Evolutionary conservation across 352 stramenopile genomes (phyloP).

Genomic region (Aphanomyces invadans): DNA sequence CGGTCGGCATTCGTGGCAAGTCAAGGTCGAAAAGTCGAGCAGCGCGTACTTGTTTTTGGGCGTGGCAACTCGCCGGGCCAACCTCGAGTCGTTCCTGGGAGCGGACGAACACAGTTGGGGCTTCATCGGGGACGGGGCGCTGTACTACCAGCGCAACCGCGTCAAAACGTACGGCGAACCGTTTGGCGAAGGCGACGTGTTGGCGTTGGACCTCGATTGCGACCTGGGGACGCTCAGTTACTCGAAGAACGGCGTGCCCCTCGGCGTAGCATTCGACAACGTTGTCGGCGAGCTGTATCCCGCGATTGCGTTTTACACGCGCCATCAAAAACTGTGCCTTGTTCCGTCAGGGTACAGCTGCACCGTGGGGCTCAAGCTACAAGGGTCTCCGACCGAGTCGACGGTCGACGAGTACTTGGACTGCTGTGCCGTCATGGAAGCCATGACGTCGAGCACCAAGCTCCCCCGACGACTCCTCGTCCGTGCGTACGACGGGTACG

Average conservation of each 20-base stretch:
- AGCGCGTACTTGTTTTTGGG: constrained; percentile 97
- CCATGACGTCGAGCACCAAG: constrained; percentile 30
- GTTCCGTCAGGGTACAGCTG: constrained; percentile 24
- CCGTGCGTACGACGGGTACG: constrained; percentile 46
- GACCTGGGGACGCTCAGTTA: constrained; percentile 80
- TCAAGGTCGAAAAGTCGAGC: constrained; percentile 92
- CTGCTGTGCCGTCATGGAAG: constrained; percentile 51
- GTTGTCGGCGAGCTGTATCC: constrained; percentile 85
- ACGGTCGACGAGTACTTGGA: constrained; percentile 51
- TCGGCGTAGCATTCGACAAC: constrained; percentile 89
- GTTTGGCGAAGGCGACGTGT: constrained; percentile 81
- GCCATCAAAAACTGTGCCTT: constrained; percentile 74
- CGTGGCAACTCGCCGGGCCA: constrained; percentile 86
- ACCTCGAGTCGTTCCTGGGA: constrained; percentile 94
- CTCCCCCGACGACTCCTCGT: constrained; percentile 30
- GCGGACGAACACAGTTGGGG: constrained; percentile 97
- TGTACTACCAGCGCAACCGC: constrained; percentile 97
- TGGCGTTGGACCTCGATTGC: constrained; percentile 78
- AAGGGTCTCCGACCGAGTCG: constrained; percentile 24
- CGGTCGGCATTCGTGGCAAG: constrained; percentile 72
- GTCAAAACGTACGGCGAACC: constrained; percentile 79
- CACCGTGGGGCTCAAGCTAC: constrained; percentile 11
- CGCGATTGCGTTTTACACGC: constrained; percentile 90
- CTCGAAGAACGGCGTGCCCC: constrained; percentile 78
- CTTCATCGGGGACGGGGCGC: constrained; percentile 96